Conservation (phyloP, 352 stramenopile species). For the Globisporangium barbulae region DNA sequence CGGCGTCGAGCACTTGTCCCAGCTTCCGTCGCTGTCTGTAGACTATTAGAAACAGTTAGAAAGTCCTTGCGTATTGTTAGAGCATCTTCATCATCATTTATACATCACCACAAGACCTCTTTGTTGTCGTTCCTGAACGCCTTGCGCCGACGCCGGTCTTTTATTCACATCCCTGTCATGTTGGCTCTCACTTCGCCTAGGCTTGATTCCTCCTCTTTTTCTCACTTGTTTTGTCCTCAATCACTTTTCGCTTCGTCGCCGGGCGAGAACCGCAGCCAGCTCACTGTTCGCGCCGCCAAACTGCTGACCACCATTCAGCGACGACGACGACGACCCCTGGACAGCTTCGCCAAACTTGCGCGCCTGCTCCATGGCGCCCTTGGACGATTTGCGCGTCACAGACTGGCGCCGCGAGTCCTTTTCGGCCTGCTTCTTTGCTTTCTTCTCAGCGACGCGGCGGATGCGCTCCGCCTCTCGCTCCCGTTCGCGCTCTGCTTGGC, state of each 20-base stretch:
- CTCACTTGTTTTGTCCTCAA: constrained; percentile 14
- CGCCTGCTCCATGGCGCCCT: constrained; percentile 49
- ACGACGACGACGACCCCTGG: constrained; percentile 26
- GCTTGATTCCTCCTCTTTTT: neutral
- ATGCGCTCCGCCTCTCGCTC: constrained; percentile 73
- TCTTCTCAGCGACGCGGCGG: constrained; percentile 79
- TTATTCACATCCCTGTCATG: constrained; percentile 1
- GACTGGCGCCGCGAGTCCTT: constrained; percentile 58
- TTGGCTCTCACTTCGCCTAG: constrained; percentile 4
- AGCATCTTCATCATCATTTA: constrained; percentile 3
- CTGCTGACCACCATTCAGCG: constrained; percentile 25
- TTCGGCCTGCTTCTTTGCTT: constrained; percentile 84
- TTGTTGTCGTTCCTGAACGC: neutral
- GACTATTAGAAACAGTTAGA: constrained; percentile 30
- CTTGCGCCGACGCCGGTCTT: neutral
- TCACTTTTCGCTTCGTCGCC: constrained; percentile 45
- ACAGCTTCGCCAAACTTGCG: constrained; percentile 78
- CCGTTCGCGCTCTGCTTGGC: constrained; percentile 58
- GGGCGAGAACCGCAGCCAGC: constrained; percentile 73
- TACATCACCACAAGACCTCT: neutral
- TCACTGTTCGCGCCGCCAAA: constrained; percentile 78
- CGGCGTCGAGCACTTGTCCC: constrained; percentile 46
- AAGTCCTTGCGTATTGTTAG: neutral
- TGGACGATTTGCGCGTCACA: constrained; percentile 33
- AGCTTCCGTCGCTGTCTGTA: constrained; percentile 43